Evolutionary conservation across 352 stramenopile genomes (phyloP).

Genomic region (Phytophthora meadii): DNA sequence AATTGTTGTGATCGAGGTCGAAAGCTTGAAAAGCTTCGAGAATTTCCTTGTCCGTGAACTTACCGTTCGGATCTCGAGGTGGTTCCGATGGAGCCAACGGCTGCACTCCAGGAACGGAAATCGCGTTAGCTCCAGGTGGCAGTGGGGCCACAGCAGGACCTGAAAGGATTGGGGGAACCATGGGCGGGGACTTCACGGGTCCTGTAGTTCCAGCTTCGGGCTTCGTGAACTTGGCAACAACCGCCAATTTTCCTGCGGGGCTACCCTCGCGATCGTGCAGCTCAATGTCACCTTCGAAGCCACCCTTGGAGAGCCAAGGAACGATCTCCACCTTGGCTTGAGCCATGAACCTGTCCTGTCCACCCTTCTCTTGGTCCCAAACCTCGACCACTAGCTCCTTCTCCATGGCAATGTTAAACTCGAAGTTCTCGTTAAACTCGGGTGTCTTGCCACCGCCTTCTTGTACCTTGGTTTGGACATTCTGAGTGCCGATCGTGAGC

Average conservation of each 20-base stretch:
- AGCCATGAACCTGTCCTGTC: constrained; percentile 95
- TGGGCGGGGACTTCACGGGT: constrained; percentile 55
- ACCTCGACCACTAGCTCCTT: constrained; percentile 94
- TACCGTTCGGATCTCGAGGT: constrained; percentile 92
- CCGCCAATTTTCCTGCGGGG: constrained; percentile 84
- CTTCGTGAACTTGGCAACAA: constrained; percentile 90
- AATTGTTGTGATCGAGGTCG: constrained; percentile 97
- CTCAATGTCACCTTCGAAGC: constrained; percentile 93
- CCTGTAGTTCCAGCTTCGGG: constrained; percentile 44
- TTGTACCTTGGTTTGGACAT: constrained; percentile 82
- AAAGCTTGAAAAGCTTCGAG: constrained; percentile 94
- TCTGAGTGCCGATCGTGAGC: constrained; percentile 89
- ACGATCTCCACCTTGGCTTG: constrained; percentile 92
- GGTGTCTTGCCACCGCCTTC: constrained; percentile 93
- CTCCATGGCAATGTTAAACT: constrained; percentile 96
- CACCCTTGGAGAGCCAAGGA: constrained; percentile 92
- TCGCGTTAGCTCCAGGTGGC: constrained; percentile 60
- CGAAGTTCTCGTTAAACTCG: constrained; percentile 94
- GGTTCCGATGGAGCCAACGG: constrained; percentile 74
- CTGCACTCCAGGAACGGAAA: constrained; percentile 55
- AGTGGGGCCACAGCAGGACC: constrained; percentile 68
- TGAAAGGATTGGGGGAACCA: constrained; percentile 69
- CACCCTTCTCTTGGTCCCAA: constrained; percentile 89
- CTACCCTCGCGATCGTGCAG: constrained; percentile 85
- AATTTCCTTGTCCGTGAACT: constrained; percentile 97